phyloP scores from a whole-genome alignment of 2,329 filamentous ascomycete genomes.

The Orbilia blumenaviensis region DNA sequence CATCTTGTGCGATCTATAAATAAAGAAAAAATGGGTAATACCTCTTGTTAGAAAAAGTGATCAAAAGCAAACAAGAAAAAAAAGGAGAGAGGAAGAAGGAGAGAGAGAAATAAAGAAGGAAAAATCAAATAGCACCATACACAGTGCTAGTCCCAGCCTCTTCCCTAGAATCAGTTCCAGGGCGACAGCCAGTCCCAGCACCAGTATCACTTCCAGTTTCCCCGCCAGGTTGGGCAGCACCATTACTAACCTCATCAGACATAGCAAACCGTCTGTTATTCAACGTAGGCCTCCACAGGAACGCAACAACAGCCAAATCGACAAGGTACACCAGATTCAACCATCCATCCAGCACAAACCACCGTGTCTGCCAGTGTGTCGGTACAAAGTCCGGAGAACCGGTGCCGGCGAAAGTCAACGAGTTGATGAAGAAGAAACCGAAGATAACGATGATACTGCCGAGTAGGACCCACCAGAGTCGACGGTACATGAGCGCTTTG shows the following conservation, averaged over 20 bases:
- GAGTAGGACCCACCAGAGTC: conserved; percentile 97
- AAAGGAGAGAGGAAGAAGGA: too few relatives aligned
- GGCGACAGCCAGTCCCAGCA: too few relatives aligned
- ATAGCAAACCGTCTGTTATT: conserved; percentile 98
- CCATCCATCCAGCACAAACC: conserved; percentile 98
- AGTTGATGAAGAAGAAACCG: conserved; percentile 97
- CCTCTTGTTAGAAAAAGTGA: neutral
- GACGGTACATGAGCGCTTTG: conserved; percentile 96
- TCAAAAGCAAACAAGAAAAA: too few relatives aligned
- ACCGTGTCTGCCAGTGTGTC: conserved; percentile 94
- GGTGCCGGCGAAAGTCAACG: conserved; percentile 88
- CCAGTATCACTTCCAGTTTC: neutral
- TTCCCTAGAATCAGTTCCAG: too few relatives aligned
- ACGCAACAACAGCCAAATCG: conserved; percentile 91
- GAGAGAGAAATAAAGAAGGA: neutral
- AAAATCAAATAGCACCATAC: neutral
- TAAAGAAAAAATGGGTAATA: conserved; percentile 58
- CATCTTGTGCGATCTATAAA: conserved; percentile 82
- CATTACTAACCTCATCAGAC: conserved; percentile 78
- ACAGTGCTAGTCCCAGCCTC: neutral
- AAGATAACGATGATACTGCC: conserved; percentile 94
- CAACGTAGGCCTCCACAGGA: conserved; percentile 93
- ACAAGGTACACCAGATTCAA: conserved; percentile 94
- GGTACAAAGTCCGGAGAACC: conserved; percentile 89
- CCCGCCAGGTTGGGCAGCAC: conserved; percentile 61